Evolutionary conservation across 106 monocot genomes (phyloP).

Genomic region (Dioscorea dumetorum): DNA sequence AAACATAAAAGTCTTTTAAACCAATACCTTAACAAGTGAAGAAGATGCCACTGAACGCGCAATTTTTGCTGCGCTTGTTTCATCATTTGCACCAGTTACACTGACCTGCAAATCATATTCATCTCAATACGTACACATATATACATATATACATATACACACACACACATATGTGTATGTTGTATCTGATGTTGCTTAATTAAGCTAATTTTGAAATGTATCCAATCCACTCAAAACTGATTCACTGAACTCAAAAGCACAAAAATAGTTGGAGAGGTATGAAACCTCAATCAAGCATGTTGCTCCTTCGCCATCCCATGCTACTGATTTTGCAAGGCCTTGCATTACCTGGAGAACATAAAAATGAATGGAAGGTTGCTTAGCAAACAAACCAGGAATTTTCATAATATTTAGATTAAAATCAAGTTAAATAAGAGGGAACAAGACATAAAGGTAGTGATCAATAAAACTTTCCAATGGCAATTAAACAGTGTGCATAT

Average conservation of each 20-base stretch:
- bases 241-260: background rate
- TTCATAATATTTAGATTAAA: no score
- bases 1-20: background rate
- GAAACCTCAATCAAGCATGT: conserved; percentile 96
- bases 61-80: conserved; percentile 74
- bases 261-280: background rate
- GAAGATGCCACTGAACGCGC: conserved; percentile 94
- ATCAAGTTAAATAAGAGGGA: no score
- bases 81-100: conserved; percentile 66
- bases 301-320: conserved; percentile 99
- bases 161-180: no score
- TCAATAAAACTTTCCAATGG: no score
- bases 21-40: conserved; percentile 78
- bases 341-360: conserved; percentile 78
- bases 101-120: conserved; percentile 35
- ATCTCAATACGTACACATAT: background rate
- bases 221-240: background rate
- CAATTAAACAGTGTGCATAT: background rate
- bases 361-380: background rate
- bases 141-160: background rate
- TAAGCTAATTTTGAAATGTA: background rate
- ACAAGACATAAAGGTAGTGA: no score
- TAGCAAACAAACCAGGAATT: background rate
- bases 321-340: conserved; percentile 98
- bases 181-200: background rate